Base-by-base conservation (phyloP, 768 basidiomycete species). In the Rhodocollybia butyracea region DNA sequence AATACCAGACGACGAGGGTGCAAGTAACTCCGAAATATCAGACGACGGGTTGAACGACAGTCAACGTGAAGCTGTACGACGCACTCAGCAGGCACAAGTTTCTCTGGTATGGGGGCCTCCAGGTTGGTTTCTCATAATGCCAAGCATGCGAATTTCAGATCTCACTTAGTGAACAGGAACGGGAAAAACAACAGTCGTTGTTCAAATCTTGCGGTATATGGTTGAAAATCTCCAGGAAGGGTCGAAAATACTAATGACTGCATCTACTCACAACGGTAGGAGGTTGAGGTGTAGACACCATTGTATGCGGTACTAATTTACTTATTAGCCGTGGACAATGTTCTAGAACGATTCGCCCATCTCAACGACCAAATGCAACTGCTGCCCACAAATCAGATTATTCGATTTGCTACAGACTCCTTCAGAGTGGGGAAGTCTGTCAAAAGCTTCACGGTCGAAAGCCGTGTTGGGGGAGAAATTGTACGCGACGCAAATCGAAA, bases 81-180 rank as follows among this genome's bases (percentile, higher is more conserved):
- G 74, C 57, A 42, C 39, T 36, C 29, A 30, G 19, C 60, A 68
- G 31, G 69, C 72, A 0, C 73, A 67, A 10, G 62, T 86, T 27
- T 79, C 82, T 29, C 62, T 88, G 38, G 85, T 88, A 6, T 87
- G 86, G 86, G 85, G 86, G 3, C 85, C 86, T 8, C 86, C 86
- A 58, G 84, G 85, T 82, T 34, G 52, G 40, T 39, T 27, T 0
- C 51, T 19, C 15, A 17, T 6, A 45, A 21, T 41, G 3, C 26
- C 10, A 38, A 12, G 10, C 21, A 51, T 51, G 63, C 45, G 6
- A 19, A 4, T 3, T 43, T 38, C 24, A n/a, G 21, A 5, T 11
- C 36, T 2, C 2, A 24, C 51, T 42, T 31, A 45, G 32, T 42
- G 15, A 26, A 11, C n/a, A 86, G 86, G 86, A 0, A 88, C 86